Percentiles rank a stretch among this genome's conserved stretches.
Evolutionary conservation across 2,329 filamentous ascomycete species (phyloP).

Genomic region (Emmonsiellopsis sp.): DNA sequence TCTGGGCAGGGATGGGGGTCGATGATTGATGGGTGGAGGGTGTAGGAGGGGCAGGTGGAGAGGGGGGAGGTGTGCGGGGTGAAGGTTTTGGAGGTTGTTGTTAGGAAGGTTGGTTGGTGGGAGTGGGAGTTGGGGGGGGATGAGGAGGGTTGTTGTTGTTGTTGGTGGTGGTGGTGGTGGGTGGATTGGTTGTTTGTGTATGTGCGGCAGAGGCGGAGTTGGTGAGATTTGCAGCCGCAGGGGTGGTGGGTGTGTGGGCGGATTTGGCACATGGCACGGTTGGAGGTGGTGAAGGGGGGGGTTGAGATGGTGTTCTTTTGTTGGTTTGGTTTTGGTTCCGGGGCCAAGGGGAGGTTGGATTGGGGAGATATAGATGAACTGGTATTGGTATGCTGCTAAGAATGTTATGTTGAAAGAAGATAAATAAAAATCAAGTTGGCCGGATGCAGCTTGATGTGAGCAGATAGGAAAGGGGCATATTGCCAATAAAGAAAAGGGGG

Average conservation of each 20-base stretch:
- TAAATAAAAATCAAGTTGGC: neutral
- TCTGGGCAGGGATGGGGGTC: constrained; percentile 9
- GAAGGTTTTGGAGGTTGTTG: constrained; percentile 5
- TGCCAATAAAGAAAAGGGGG: too few relatives aligned
- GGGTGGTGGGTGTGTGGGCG: constrained; percentile 11
- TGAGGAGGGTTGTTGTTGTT: constrained; percentile 1
- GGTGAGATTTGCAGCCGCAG: constrained; percentile 10
- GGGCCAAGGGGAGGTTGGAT: neutral
- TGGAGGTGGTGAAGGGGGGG: neutral
- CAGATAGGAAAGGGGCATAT: too few relatives aligned
- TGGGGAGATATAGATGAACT: neutral
- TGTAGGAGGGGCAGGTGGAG: constrained; percentile 5
- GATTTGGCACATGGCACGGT: constrained; percentile 10
- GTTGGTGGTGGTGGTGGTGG: neutral
- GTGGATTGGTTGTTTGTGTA: neutral
- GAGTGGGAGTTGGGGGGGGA: neutral
- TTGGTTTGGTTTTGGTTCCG: neutral
- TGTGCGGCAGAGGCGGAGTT: constrained; percentile 10
- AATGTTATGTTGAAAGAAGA: neutral
- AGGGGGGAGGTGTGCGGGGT: neutral
- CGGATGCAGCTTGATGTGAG: too few relatives aligned
- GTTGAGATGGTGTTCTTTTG: neutral
- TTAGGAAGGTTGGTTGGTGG: neutral
- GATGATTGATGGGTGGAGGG: constrained; percentile 3
- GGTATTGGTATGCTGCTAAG: too few relatives aligned